Base-by-base conservation (phyloP, 306 rosid genomes). In the Trichosanthes truncata region DNA sequence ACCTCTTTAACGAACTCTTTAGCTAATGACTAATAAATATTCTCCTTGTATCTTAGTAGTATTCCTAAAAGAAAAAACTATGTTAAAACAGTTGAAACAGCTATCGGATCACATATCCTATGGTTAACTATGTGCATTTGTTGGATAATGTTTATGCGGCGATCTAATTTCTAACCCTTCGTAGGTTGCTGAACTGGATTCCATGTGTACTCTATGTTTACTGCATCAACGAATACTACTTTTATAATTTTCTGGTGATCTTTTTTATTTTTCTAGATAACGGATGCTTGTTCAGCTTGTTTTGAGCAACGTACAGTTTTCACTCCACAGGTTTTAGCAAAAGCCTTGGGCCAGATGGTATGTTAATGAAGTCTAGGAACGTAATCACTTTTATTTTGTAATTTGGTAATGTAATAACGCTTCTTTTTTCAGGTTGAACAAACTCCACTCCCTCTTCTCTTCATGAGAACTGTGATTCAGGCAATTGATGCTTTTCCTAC, bases 381-480 rank as follows among this genome's bases (percentile, higher is more conserved):
- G 26, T 12, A 36, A 15, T 40, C 72, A 21, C 14, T 68, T 38
- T 15, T 21, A 67, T 66, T 25, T 45, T 63, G 31, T 52, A 14
- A 57, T 68, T 26, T 74, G 49, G 4, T 33, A 75, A 62, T 41
- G 55, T 52, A 38, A 75, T 79, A 49, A 81, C 46, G 74, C 23
- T 80, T 53, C 35, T 66, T 48, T 41, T 80, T 87, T 80, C 92
- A 91, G 97, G 98, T 93, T 73, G 97, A 96, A 80, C 97, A 93
- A 89, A 93, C 93, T 84, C 98, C 98, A 2, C 79, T 96, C 65
- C 99, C 99, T 76, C 92, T 96, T 75, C 99, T 96, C 79, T 96
- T 96, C 89, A 96, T 96, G 99, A 87, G 99, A 89, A 96, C 99
- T 38, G 93, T 96, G 78, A 93, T 96, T 84, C 99, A 96, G 87